Base-by-base conservation (phyloP, 2,329 filamentous ascomycete genomes). In the Curvularia lunata region DNA sequence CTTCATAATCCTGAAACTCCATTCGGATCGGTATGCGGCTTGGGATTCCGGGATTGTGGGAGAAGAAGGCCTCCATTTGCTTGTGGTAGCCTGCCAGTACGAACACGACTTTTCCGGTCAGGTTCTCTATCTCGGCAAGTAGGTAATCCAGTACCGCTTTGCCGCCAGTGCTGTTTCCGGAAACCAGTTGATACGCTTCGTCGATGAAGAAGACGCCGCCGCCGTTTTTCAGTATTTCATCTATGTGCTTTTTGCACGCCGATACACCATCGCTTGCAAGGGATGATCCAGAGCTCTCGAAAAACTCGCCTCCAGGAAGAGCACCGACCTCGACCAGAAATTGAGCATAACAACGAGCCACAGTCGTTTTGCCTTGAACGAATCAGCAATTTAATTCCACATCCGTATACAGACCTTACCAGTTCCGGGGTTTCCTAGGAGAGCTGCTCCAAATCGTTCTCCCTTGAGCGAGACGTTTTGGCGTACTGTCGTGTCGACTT, bases 141-240 rank as follows among this genome's bases (percentile, higher is more conserved):
- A 94, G 78, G 58, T 83, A 91, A 60, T 94, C 89, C 0, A 94
- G 78, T 0, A 92, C 88, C 0, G 83, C 82, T 0, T 76, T 79
- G 0, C 90, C 89, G 0, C 84, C 84, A 2, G 71, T 66, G 21
- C 78, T 88, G 54, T 85, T 84, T 0, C 83, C 83, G 0, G 84
- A 85, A 0, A 85, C 82, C 0, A 94, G 79, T 62, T 93, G 90
- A 66, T 94, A 92, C 0, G 90, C 89, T 71, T 94, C 90, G 58
- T 94, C 91, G 21, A 94, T 88, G 68, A 94, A 93, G 1, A 91
- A 67, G 0, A 87, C 87, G 0, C 91, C 91, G 0, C 90, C 90
- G 0, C 85, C 86, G 0, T 75, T 63, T 27, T 86, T 79, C 4
- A 86, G 71, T 0, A 93, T 80, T 0, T 79, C 64, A 2, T 88